A percentile compares a stretch with the other conserved stretches of the same genome.
Conservation (phyloP, 2,329 filamentous ascomycete genomes). For the Sporothrix sp. region DNA sequence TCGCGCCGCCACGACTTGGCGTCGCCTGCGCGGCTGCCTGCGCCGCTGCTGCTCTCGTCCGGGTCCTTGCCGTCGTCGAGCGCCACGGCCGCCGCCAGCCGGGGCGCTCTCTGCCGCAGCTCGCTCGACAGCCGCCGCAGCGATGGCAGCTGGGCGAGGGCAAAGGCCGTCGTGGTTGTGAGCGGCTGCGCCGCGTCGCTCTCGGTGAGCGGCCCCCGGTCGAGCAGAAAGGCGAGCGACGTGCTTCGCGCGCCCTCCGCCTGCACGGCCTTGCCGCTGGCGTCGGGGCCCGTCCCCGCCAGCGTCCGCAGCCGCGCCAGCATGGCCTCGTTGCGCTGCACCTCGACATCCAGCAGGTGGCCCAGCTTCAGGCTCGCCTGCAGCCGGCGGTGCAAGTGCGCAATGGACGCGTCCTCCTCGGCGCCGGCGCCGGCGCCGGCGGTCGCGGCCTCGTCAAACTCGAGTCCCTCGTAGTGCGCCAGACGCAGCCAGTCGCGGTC, state of each 20-base stretch:
- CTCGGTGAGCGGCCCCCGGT: slow-evolving; percentile 41
- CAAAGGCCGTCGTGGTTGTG: slow-evolving; percentile 65
- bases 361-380: slow-evolving; percentile 72
- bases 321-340: slow-evolving; percentile 60
- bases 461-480: slow-evolving; percentile 69
- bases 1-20: slow-evolving; percentile 55
- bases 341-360: slow-evolving; percentile 58
- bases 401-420: slow-evolving; percentile 47
- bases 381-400: slow-evolving; percentile 61
- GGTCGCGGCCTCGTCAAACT: slow-evolving; percentile 29
- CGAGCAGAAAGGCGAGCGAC: slow-evolving; percentile 49
- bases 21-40: slow-evolving; percentile 15
- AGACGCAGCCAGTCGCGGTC: slow-evolving; percentile 73
- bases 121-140: slow-evolving; percentile 55
- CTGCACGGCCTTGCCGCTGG: no score
- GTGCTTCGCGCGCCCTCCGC: no score
- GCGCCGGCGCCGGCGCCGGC: slow-evolving; percentile 15
- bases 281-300: slow-evolving; percentile 27
- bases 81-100: slow-evolving; percentile 33
- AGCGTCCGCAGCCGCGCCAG: slow-evolving; percentile 51
- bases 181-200: slow-evolving; percentile 47
- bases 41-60: neutral
- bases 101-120: slow-evolving; percentile 56
- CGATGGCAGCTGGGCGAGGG: slow-evolving; percentile 72
- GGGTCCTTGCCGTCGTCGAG: neutral